Evolutionary conservation across 1,284 basidiomycete genomes (phyloP).

Genomic region (Boletus albobrunnescens): DNA sequence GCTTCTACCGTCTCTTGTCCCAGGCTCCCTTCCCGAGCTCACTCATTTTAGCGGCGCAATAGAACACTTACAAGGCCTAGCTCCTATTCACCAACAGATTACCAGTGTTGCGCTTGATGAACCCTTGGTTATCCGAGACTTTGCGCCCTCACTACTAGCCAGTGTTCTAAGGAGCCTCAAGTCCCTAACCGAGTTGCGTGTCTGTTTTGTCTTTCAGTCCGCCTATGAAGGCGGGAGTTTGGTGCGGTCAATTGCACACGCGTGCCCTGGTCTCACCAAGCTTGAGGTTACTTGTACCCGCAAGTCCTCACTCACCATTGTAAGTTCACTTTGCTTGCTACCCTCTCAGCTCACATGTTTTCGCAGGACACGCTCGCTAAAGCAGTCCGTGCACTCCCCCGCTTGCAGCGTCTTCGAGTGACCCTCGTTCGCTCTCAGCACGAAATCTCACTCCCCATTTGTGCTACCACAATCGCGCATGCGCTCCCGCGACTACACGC

Average conservation of each 20-base stretch:
- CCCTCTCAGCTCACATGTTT: constrained; percentile 3
- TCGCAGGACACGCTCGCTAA: constrained; percentile 50
- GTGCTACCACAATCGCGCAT: constrained; percentile 58
- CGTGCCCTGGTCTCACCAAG: constrained; percentile 58
- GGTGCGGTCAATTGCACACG: constrained; percentile 56
- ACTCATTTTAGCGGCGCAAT: constrained; percentile 48
- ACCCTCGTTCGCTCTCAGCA: constrained; percentile 64
- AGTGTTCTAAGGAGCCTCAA: constrained; percentile 51
- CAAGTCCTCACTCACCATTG: constrained; percentile 66
- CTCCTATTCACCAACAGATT: constrained; percentile 40
- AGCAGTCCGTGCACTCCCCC: constrained; percentile 53
- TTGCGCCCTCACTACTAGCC: constrained; percentile 57
- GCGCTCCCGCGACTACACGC: constrained; percentile 57
- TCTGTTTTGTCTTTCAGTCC: constrained; percentile 64
- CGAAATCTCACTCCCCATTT: constrained; percentile 53
- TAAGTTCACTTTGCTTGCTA: constrained; percentile 33
- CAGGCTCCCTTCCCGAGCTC: constrained; percentile 46
- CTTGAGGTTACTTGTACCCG: constrained; percentile 63
- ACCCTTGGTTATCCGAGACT: constrained; percentile 59
- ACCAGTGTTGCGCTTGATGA: constrained; percentile 59
- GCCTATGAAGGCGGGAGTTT: constrained; percentile 68
- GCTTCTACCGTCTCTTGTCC: constrained; percentile 47
- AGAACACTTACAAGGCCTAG: constrained; percentile 56
- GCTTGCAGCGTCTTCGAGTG: constrained; percentile 55
- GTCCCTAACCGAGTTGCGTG: constrained; percentile 52